These are phyloP conservation scores for Boletellus sp. DNA, from an alignment of 768 basidiomycete genomes.

Conservation along the genomic window DNA sequence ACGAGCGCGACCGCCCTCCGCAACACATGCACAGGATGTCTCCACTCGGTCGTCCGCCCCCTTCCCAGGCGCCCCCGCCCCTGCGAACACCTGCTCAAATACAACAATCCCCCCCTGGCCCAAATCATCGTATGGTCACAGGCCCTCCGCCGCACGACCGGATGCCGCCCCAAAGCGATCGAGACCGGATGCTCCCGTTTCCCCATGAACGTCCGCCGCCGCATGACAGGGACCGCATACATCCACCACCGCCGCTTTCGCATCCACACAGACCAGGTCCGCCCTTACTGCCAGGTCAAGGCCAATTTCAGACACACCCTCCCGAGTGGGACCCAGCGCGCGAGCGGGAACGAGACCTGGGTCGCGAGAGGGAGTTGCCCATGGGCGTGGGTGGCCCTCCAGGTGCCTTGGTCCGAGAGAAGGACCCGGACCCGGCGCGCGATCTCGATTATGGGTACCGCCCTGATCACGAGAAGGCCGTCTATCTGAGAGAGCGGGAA, in stretches of 20 bases:
- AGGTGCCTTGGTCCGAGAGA: conserved; percentile 24
- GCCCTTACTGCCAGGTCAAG: conserved; percentile 26
- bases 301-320: conserved; percentile 29
- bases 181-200: conserved; percentile 23
- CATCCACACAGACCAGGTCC: conserved; percentile 20
- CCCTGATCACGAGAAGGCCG: conserved; percentile 19
- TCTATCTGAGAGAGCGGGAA: conserved; percentile 24
- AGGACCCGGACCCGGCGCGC: conserved; percentile 21
- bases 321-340: conserved; percentile 27
- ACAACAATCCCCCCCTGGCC: conserved; percentile 26
- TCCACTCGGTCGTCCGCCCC: conserved; percentile 19
- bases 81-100: conserved; percentile 9
- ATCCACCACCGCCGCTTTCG: conserved; percentile 20
- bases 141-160: conserved; percentile 26
- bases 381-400: conserved; percentile 15
- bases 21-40: conserved; percentile 25
- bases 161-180: conserved; percentile 19
- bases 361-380: conserved; percentile 22
- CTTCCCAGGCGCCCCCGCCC: conserved; percentile 14
- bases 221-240: conserved; percentile 27
- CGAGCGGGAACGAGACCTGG: conserved; percentile 25
- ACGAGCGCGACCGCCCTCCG: conserved; percentile 22
- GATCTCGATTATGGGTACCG: conserved; percentile 24
- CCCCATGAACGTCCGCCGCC: conserved; percentile 23
- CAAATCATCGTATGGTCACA: conserved; percentile 19